A percentile compares a stretch with the other conserved stretches of the same genome.
Conservation (phyloP, 1,139 yeast genomes). For the Trichomonascaceae sp. region DNA sequence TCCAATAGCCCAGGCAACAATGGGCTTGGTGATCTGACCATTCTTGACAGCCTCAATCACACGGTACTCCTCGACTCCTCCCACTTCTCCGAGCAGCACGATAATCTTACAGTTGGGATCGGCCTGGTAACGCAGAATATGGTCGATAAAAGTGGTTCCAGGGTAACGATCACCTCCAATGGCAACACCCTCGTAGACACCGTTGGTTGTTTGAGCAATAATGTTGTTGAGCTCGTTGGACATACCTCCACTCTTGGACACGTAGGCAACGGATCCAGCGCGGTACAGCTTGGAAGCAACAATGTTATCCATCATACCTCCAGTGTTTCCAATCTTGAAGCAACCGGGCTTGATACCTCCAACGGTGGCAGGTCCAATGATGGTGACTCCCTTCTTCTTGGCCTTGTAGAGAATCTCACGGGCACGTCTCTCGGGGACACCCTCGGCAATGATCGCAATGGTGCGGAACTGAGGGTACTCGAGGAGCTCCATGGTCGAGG, state of each 20-base stretch:
- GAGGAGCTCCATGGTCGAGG: conserved; percentile 34
- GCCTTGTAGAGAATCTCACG: conserved; percentile 34
- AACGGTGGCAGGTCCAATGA: conserved; percentile 37
- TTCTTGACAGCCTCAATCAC: conserved; percentile 34
- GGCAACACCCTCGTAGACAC: conserved; percentile 36
- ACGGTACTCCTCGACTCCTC: conserved; percentile 37
- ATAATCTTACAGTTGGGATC: conserved; percentile 35
- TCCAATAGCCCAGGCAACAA: conserved; percentile 38
- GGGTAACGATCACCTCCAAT: conserved; percentile 38
- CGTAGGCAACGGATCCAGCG: conserved; percentile 36
- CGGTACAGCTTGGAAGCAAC: conserved; percentile 36
- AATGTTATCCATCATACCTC: conserved; percentile 39
- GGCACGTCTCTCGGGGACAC: conserved; percentile 37
- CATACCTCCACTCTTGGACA: conserved; percentile 38
- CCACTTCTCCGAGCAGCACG: conserved; percentile 34
- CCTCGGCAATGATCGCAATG: conserved; percentile 36
- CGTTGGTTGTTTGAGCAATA: conserved; percentile 32
- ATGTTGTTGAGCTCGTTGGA: conserved; percentile 37
- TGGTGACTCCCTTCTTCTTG: conserved; percentile 32
- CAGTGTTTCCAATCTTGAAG: conserved; percentile 37
- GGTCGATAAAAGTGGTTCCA: conserved; percentile 37
- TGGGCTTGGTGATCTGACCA: conserved; percentile 33
- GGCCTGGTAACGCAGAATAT: conserved; percentile 32
- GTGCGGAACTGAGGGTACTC: conserved; percentile 35
- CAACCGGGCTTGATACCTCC: conserved; percentile 39